Evolutionary conservation across 371 early-diverging fungal species (phyloP).

Genomic region (Blastocladiella emersonii): DNA sequence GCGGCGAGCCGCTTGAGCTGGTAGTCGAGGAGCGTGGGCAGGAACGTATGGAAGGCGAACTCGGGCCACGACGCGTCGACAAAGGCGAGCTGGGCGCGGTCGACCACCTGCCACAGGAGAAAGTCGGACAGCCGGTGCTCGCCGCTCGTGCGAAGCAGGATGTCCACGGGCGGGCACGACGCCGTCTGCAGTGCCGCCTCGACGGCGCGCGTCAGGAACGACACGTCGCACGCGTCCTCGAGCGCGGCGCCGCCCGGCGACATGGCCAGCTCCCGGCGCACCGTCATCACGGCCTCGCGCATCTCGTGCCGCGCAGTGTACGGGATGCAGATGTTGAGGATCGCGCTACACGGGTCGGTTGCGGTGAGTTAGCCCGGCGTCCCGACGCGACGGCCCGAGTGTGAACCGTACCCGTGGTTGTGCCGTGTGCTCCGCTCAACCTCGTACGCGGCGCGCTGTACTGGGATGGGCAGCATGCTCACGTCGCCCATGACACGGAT

Average conservation of each 20-base stretch:
- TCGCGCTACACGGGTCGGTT: constrained; percentile 22
- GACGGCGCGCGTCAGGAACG: constrained; percentile 13
- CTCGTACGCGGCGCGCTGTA: constrained; percentile 39
- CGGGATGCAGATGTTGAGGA: constrained; percentile 88
- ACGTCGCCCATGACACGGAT: constrained; percentile 73
- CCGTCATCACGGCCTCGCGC: constrained; percentile 16
- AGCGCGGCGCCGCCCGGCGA: background rate
- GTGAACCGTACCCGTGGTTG: constrained; percentile 42
- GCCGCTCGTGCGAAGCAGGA: constrained; percentile 94
- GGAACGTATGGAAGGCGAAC: constrained; percentile 71
- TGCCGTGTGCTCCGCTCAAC: constrained; percentile 52
- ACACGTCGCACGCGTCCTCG: no score
- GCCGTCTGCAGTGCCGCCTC: constrained; percentile 51
- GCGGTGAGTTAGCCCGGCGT: background rate
- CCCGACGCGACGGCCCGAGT: no score
- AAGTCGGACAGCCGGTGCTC: constrained; percentile 95
- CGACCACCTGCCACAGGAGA: constrained; percentile 83
- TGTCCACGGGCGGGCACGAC: constrained; percentile 66
- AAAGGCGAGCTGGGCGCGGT: constrained; percentile 66
- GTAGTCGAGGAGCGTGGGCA: constrained; percentile 67
- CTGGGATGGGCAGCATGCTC: constrained; percentile 48
- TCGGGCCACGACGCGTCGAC: constrained; percentile 87
- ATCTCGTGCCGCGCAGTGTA: constrained; percentile 96
- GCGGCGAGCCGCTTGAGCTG: constrained; percentile 27
- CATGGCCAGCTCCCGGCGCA: background rate